Percentiles rank a stretch among this genome's conserved stretches.
phyloP scores from a whole-genome alignment of 1,284 basidiomycete genomes.

The Spongispora temasekensis region DNA sequence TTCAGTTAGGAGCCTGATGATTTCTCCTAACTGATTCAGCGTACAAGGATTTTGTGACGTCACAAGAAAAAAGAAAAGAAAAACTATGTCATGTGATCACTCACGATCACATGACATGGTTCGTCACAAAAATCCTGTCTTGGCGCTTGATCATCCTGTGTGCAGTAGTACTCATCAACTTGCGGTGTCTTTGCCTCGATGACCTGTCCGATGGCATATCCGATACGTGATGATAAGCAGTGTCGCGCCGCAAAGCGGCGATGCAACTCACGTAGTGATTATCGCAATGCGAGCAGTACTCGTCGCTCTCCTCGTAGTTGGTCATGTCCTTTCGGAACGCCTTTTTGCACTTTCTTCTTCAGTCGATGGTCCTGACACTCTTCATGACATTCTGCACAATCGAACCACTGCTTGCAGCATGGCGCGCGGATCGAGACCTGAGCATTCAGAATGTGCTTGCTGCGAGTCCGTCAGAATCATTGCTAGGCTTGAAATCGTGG shows the following conservation, averaged over 20 bases:
- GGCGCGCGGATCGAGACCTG: constrained; percentile 93
- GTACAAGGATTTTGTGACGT: constrained; percentile 28
- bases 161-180: constrained; percentile 52
- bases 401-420: constrained; percentile 95
- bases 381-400: constrained; percentile 93
- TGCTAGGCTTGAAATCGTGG: too few relatives aligned
- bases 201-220: constrained; percentile 56
- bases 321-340: constrained; percentile 95
- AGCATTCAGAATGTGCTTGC: constrained; percentile 92
- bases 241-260: too few relatives aligned
- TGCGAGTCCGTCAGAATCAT: constrained; percentile 37
- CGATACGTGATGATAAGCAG: too few relatives aligned
- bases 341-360: constrained; percentile 88
- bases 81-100: too few relatives aligned
- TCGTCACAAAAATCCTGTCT: too few relatives aligned
- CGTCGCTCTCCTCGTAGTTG: constrained; percentile 92
- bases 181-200: constrained; percentile 92
- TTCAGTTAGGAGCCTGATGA: too few relatives aligned
- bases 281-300: constrained; percentile 97
- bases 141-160: constrained; percentile 66
- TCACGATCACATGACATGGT: too few relatives aligned
- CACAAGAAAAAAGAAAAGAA: constrained; percentile 12
- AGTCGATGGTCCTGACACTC: constrained; percentile 80
- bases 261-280: constrained; percentile 86
- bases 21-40: too few relatives aligned